Evolutionary conservation across 768 basidiomycete species (phyloP).

Genomic region (Hericium rajendrae): DNA sequence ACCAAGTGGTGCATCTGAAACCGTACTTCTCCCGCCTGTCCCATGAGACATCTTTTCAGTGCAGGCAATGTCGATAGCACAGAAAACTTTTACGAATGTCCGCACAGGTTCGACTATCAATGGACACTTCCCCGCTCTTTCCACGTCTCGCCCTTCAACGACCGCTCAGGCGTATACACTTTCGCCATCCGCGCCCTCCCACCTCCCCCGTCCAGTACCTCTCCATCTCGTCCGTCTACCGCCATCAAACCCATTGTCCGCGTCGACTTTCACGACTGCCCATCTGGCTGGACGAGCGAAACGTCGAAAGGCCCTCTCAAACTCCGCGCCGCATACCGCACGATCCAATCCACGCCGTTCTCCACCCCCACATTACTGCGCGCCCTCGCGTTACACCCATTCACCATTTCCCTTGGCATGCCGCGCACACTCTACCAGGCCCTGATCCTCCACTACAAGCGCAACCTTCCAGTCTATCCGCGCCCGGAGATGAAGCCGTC

Average conservation of each 20-base stretch:
- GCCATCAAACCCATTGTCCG: slow-evolving; percentile 26
- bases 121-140: slow-evolving; percentile 63
- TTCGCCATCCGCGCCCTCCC: slow-evolving; percentile 44
- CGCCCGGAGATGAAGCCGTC: slow-evolving; percentile 46
- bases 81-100: too few relatives aligned
- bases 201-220: slow-evolving; percentile 5
- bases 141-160: slow-evolving; percentile 74
- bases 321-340: slow-evolving; percentile 40
- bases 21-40: too few relatives aligned
- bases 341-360: slow-evolving; percentile 27
- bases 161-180: slow-evolving; percentile 55
- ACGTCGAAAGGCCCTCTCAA: slow-evolving; percentile 33
- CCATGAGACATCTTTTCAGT: too few relatives aligned
- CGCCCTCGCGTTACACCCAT: slow-evolving; percentile 34
- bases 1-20: too few relatives aligned
- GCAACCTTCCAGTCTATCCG: slow-evolving; percentile 44
- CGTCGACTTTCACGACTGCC: slow-evolving; percentile 16
- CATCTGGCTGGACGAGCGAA: background rate
- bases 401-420: slow-evolving; percentile 44
- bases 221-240: slow-evolving; percentile 9
- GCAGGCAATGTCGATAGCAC: too few relatives aligned
- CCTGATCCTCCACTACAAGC: slow-evolving; percentile 48
- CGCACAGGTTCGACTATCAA: slow-evolving; percentile 41
- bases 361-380: slow-evolving; percentile 28
- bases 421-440: slow-evolving; percentile 58